Evolutionary conservation across 2,329 filamentous ascomycete species (phyloP), one percentile per base, ranked within the genome.

Genomic region (Thielaviopsis musarum): DNA sequence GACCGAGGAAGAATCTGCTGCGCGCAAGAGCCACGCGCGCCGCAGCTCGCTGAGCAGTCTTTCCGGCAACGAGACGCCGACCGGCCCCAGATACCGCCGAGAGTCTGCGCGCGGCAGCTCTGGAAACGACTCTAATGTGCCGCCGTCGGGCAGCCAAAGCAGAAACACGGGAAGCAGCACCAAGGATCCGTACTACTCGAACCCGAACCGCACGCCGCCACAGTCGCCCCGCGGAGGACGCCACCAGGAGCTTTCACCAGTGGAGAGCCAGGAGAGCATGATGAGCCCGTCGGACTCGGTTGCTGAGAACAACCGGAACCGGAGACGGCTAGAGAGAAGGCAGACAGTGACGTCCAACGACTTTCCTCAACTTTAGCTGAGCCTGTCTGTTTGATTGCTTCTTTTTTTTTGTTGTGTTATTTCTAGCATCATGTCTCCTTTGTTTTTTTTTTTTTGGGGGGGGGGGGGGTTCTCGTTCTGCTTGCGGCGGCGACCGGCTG

Each of bases 141-240:
- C 56, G 21, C 53, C 56, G 17, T 57, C 54, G 3, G 52, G 59
- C n/a, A 58, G 52, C 22, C 26, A 58, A 17, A 28, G 60, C 22
- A 58, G 30, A 53, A 53, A 53, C 5, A 75, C 73, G 51, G 74
- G 74, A 0, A 71, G 72, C 61, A 73, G 69, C 12, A 68, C 69
- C 1, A 84, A 83, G 65, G 81, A 84, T 65, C 81, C 79, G 9
- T 83, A 84, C 65, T 83, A 81, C 30, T 34, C 30, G 30, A 34
- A 34, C 30, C 30, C 30, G 30, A 34, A 10, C 30, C 30, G 30
- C 30, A 34, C 30, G 30, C 30, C 30, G 6, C 59, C 28, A n/a
- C 67, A 68, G 54, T 70, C 73, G 1, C 67, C 70, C 17, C 71
- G 71, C 0, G 69, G 69, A 38, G 66, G 30, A 10, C 30, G 30